These are phyloP conservation scores for Pythium plurisporium DNA, from an alignment of 352 stramenopile genomes.

Conservation along the genomic window DNA sequence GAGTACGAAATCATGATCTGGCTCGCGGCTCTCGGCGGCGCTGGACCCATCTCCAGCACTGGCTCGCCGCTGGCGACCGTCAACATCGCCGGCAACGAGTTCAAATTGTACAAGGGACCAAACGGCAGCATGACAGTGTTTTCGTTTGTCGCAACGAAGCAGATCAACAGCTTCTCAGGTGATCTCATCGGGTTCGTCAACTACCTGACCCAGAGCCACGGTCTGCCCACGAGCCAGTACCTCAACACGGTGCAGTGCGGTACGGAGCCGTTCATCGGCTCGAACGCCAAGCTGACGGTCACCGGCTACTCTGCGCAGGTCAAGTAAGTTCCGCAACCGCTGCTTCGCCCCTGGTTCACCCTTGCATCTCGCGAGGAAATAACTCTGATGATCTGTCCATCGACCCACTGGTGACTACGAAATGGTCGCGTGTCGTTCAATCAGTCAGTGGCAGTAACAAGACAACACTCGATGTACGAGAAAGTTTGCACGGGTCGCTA, in stretches of 20 bases:
- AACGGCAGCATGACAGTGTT: slow-evolving; percentile 36
- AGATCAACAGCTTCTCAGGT: slow-evolving; percentile 29
- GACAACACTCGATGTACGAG: no score
- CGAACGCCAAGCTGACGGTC: slow-evolving; percentile 13
- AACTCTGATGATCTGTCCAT: no score
- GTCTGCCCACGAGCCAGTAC: slow-evolving; percentile 15
- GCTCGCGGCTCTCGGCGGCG: slow-evolving; percentile 29
- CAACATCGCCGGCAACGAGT: slow-evolving; percentile 8
- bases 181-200: slow-evolving; percentile 30
- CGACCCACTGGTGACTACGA: no score
- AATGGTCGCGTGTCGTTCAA: no score
- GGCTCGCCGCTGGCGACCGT: slow-evolving; percentile 27
- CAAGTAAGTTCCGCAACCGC: no score
- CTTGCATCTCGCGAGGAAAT: no score
- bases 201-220: slow-evolving; percentile 16
- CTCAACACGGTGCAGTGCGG: slow-evolving; percentile 22
- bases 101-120: slow-evolving; percentile 30
- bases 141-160: slow-evolving; percentile 28
- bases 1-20: slow-evolving; percentile 40
- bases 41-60: slow-evolving; percentile 28
- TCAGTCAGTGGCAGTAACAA: no score
- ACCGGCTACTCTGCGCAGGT: slow-evolving; percentile 12
- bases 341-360: no score
- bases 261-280: slow-evolving; percentile 14
- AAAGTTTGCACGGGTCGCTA: no score